Evolutionary conservation across 495 filamentous ascomycete species (phyloP).

Genomic region (Penicillium pancosmium): DNA sequence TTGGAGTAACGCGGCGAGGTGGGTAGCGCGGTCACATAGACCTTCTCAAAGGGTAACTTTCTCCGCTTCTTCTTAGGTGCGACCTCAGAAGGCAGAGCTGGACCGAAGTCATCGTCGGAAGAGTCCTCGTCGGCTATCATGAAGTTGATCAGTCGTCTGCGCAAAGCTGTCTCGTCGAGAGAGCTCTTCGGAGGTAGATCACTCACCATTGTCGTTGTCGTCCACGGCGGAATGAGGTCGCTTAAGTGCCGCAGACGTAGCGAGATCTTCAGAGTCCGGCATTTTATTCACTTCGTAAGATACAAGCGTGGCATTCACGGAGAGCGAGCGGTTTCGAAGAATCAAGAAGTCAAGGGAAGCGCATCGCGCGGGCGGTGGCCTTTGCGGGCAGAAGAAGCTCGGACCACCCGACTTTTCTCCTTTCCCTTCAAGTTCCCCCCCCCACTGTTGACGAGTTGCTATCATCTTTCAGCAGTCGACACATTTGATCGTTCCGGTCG

Average conservation of each 20-base stretch:
- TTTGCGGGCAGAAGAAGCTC: conserved; percentile 33
- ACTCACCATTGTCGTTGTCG: conserved; percentile 38
- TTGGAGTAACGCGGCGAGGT: conserved; percentile 84
- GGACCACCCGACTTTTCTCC: conserved; percentile 49
- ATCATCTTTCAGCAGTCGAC: conserved; percentile 25
- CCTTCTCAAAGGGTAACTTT: conserved; percentile 89
- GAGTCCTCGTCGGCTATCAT: conserved; percentile 49
- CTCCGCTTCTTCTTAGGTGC: conserved; percentile 89
- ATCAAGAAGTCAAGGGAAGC: conserved; percentile 13
- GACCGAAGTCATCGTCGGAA: conserved; percentile 95
- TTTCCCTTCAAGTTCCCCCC: conserved; percentile 27
- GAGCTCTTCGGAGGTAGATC: conserved; percentile 7
- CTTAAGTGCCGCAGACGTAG: conserved; percentile 29
- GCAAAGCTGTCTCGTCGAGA: background rate
- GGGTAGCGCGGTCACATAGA: conserved; percentile 90
- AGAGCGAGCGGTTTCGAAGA: background rate
- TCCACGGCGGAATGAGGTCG: conserved; percentile 45
- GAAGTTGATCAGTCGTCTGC: conserved; percentile 19
- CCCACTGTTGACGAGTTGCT: conserved; percentile 34
- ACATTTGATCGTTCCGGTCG: conserved; percentile 27
- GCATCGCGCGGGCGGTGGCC: conserved; percentile 37
- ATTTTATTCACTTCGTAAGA: conserved; percentile 21
- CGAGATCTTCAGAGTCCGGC: conserved; percentile 32
- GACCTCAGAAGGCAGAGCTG: conserved; percentile 72
- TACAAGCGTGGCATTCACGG: too few species aligned